phyloP scores from a whole-genome alignment of 2,329 filamentous ascomycete species.

The Geoglossum cookeanum region DNA sequence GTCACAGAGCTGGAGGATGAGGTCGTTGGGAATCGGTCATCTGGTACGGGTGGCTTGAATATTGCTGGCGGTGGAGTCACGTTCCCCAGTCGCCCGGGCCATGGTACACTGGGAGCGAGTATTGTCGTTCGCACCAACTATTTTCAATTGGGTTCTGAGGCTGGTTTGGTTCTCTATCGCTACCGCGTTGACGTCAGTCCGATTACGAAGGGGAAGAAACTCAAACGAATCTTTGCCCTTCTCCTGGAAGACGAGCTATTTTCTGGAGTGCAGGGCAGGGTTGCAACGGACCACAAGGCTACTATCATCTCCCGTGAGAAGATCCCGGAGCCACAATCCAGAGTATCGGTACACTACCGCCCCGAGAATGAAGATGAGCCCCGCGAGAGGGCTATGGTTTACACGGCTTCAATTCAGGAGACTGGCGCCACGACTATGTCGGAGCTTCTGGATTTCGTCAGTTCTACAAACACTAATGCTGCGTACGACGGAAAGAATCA shows the following conservation, averaged over 20 bases:
- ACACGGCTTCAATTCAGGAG: slow-evolving; percentile 3
- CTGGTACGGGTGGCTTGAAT: slow-evolving; percentile 11
- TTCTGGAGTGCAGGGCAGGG: background rate
- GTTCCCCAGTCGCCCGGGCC: slow-evolving; percentile 18
- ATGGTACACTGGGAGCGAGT: slow-evolving; percentile 19
- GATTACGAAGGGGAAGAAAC: background rate
- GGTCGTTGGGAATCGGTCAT: slow-evolving; percentile 1
- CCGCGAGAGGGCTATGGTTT: slow-evolving; percentile 1
- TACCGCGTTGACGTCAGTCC: slow-evolving; percentile 4
- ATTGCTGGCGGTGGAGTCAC: slow-evolving; percentile 10
- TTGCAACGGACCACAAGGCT: background rate
- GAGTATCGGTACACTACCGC: background rate
- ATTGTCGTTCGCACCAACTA: slow-evolving; percentile 26
- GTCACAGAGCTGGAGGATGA: slow-evolving; percentile 13
- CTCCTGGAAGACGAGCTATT: slow-evolving; percentile 3
- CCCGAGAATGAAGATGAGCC: background rate
- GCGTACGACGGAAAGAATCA: slow-evolving; percentile 6
- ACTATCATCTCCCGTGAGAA: background rate
- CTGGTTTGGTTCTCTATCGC: slow-evolving; percentile 17
- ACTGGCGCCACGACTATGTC: slow-evolving; percentile 1
- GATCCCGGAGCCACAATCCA: background rate
- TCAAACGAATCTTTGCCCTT: slow-evolving; percentile 3
- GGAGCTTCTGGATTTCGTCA: slow-evolving; percentile 3
- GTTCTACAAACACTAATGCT: slow-evolving; percentile 2
- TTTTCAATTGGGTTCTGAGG: slow-evolving; percentile 19